Percentiles rank a stretch among this genome's conserved stretches.
Evolutionary conservation across 2,329 filamentous ascomycete genomes (phyloP).

Genomic region (Xylariaceae sp.): DNA sequence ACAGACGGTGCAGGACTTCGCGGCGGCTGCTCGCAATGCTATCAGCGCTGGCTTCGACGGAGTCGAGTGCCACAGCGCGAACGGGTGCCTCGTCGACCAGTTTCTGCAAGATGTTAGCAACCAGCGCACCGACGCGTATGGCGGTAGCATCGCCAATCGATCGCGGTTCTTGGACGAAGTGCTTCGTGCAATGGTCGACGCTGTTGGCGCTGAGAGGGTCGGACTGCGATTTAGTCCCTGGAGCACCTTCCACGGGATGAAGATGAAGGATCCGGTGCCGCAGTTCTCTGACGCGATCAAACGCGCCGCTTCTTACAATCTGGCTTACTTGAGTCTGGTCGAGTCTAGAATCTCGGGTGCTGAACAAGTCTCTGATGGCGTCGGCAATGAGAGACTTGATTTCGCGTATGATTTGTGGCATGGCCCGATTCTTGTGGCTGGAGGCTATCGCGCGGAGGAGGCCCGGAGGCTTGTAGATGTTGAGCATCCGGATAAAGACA

Average conservation of each 20-base stretch:
- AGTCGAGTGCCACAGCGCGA: conserved; percentile 59
- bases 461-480: conserved; percentile 31
- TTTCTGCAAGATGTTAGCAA: conserved; percentile 39
- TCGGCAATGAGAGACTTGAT: conserved; percentile 32
- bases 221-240: conserved; percentile 61
- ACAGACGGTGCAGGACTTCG: conserved; percentile 56
- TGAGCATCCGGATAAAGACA: conserved; percentile 29
- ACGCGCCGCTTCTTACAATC: conserved; percentile 40
- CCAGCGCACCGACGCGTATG: conserved; percentile 14
- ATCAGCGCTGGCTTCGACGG: conserved; percentile 67
- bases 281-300: conserved; percentile 59
- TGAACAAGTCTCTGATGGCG: conserved; percentile 41
- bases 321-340: conserved; percentile 62
- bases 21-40: conserved; percentile 50
- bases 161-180: conserved; percentile 53
- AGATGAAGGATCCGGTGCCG: conserved; percentile 59
- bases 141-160: conserved; percentile 27
- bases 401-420: conserved; percentile 37
- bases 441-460: conserved; percentile 28
- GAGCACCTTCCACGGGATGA: conserved; percentile 61
- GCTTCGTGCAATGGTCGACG: conserved; percentile 36
- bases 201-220: conserved; percentile 49
- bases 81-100: conserved; percentile 59
- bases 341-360: conserved; percentile 53
- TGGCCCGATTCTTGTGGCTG: conserved; percentile 33